Base-by-base conservation (phyloP, 305 asterid species). In the Solanum hybrid region DNA sequence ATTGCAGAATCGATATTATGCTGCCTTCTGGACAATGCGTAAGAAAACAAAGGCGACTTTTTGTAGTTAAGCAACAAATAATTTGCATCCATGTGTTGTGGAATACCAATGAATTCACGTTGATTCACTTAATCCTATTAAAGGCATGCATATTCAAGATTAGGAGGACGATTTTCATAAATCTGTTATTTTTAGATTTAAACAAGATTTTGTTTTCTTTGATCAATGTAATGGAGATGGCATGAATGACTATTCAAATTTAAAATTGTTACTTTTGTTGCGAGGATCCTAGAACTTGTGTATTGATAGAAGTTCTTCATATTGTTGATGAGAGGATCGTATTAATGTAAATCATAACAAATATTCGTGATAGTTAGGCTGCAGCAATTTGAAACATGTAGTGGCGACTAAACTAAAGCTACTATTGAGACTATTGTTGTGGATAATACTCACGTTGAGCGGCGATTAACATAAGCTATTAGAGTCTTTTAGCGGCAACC, bases 1-100 rank as follows among this genome's bases (percentile, higher is more conserved):
- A 64, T 37, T 91, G 91, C 95, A 97, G 99, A 96, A 95, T 86
- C 97, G 94, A 87, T 97, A 97, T 90, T 86, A 92, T 88, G 95
- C 99, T 64, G 96, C 99, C 89, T 96, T 96, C 92, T 97, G 99
- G 99, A 96, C 95, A 60, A 94, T 96, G 98, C 89, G 97, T 29
- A 97, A 97, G 96, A 94, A 89, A 90, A 89, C 92, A 88, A 19
- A n/a, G 19, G 32, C 14, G 6, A 60, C 76, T 45, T 14, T 60
- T 13, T 60, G 5, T 85, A 85, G 88, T 85, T 56, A 6, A 85
- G 51, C 88, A 85, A 6, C 88, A 60, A 6, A 34, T 15, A 32
- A 14, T 85, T 85, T 60, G 45, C 77, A 85, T 85, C 45, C 37
- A 7, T 32, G 45, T 32, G 45, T 56, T 85, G 77, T 35, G 31